Percentiles rank a stretch among this genome's conserved stretches.
Conservation (phyloP, 257 asterid genomes). For the Gardenia jasminoides region DNA sequence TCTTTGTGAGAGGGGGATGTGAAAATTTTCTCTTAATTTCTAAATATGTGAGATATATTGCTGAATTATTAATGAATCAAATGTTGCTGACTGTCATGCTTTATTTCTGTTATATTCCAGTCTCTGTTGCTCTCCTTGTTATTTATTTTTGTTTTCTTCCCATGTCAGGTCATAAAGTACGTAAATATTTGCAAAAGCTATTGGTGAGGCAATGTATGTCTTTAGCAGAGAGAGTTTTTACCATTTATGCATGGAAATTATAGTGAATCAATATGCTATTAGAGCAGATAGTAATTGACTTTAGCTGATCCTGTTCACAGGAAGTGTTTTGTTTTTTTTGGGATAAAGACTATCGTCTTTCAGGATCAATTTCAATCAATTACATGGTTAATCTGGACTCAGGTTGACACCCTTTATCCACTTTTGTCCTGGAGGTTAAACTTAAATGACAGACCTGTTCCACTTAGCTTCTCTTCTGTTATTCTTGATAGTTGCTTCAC, state of each 20-base stretch:
- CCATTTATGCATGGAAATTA: neutral
- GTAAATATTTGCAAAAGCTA: too few species aligned
- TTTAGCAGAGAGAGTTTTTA: neutral
- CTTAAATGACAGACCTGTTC: neutral
- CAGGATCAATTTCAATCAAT: neutral
- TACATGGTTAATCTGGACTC: neutral
- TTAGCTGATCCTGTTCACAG: neutral
- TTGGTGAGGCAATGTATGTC: neutral
- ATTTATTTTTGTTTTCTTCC: neutral
- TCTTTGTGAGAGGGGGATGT: neutral
- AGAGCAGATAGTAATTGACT: neutral
- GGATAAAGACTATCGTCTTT: neutral
- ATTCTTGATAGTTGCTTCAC: neutral
- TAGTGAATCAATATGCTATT: neutral
- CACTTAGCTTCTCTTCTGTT: neutral
- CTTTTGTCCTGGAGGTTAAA: neutral
- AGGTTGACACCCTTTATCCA: too few species aligned
- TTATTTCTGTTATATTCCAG: neutral
- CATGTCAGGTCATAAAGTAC: neutral
- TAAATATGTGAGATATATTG: neutral
- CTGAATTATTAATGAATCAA: neutral
- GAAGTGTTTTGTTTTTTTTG: neutral
- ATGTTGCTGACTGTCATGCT: neutral
- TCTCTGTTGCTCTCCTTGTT: neutral
- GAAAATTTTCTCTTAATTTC: neutral